Percentiles rank a stretch among this genome's conserved stretches.
Evolutionary conservation across 2,329 filamentous ascomycete genomes (phyloP).

Genomic region (Colletotrichum costaricense): DNA sequence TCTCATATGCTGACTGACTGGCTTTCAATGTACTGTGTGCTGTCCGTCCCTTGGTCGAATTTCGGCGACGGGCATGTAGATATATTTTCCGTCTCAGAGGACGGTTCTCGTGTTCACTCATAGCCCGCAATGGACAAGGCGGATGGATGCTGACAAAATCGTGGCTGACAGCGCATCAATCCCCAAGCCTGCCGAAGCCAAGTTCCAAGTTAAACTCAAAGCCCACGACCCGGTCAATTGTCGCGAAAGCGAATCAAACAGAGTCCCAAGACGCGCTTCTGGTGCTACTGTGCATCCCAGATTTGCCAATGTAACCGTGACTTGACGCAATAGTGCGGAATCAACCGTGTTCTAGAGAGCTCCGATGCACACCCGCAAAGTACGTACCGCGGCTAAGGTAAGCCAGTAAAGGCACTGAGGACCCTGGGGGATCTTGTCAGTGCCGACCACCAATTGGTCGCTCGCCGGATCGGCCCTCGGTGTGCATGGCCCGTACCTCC

Average conservation of each 20-base stretch:
- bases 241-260: not conserved
- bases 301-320: not conserved
- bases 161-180: not conserved
- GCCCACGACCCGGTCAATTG: not conserved
- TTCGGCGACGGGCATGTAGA: not conserved
- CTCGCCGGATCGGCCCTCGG: conserved; percentile 32
- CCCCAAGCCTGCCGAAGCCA: not conserved
- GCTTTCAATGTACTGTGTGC: too few species aligned
- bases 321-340: conserved; percentile 16
- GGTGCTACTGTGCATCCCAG: not conserved
- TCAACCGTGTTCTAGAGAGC: conserved; percentile 11
- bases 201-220: not conserved
- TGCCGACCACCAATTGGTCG: conserved; percentile 22
- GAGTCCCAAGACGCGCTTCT: not conserved
- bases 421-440: not conserved
- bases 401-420: not conserved
- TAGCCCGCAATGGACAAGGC: not conserved
- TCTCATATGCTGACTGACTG: not conserved
- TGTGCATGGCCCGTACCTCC: conserved; percentile 32
- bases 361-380: not conserved
- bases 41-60: not conserved
- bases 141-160: not conserved
- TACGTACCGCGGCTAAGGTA: not conserved
- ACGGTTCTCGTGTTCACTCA: not conserved
- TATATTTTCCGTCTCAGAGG: not conserved